Base-by-base conservation (phyloP, 768 basidiomycete genomes). In the Exsudoporus frostii region DNA sequence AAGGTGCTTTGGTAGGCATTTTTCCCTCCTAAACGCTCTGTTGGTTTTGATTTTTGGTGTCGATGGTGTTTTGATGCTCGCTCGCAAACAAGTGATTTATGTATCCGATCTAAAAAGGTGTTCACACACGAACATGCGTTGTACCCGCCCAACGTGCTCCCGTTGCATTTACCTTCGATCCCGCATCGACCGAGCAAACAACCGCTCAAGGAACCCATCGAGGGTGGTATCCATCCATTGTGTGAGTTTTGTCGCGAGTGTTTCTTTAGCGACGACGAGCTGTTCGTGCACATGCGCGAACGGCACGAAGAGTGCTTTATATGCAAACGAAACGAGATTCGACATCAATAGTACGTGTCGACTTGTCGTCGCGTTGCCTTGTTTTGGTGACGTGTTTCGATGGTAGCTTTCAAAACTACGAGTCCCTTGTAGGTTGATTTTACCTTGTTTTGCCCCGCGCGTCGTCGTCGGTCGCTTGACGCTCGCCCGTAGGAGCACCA, bases 261-360 rank as follows among this genome's bases (percentile, higher is more conserved):
- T 61, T 94, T 89, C 78, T 97, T 95, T 66, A 75, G 86, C n/a
- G 86, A 88, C 50, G 96, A 98, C 64, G 94, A 94, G 62, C 73
- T 98, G n/a, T 97, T 85, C 67, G 75, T 84, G 22, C 97, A 99
- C 69, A 91, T 98, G 86, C 83, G 95, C 47, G 87, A 94, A 65
- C 77, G 76, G 45, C 96, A 99, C 71, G 96, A 99, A 69, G 95
- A 98, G 64, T 98, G 96, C 67, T 97, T 97, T 60, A 70, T 99
- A 14, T 99, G 97, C 70, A 92, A 92, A 66, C 79, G 88, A 27
- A 81, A 86, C 51, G 92, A 87, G 7, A 61, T 90, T 37, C 76
- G 80, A 58, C 84, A 94, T 69, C 84, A 93, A 72, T 94, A 97
- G 92, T 97, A 63, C 65, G 92, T 80, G 14, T 54, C 27, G 11